A percentile compares a stretch with the other conserved stretches of the same genome.
Conservation (phyloP, 2,329 filamentous ascomycete genomes). For the Fonsecaea monophora region DNA sequence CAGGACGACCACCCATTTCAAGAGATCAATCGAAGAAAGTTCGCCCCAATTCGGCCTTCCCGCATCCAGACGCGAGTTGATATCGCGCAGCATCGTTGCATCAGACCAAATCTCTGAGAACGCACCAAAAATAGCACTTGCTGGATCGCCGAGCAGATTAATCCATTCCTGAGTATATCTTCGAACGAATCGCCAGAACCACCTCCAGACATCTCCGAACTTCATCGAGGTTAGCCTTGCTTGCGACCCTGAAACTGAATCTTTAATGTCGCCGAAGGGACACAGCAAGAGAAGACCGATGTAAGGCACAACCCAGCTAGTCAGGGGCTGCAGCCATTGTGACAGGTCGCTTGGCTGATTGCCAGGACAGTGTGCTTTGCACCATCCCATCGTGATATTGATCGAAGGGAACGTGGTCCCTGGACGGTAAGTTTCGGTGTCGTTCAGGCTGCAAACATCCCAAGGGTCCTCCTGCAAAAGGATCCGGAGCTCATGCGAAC, state of each 20-base stretch:
- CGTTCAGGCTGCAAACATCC: background rate
- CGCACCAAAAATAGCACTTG: conserved; percentile 10
- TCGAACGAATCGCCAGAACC: background rate
- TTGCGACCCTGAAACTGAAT: background rate
- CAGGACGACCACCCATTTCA: conserved; percentile 1
- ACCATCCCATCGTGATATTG: conserved; percentile 2
- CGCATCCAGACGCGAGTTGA: background rate
- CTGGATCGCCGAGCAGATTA: conserved; percentile 10
- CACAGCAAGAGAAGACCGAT: conserved; percentile 14
- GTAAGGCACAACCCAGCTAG: conserved; percentile 10
- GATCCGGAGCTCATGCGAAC: background rate
- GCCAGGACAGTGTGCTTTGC: background rate
- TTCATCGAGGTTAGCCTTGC: background rate
- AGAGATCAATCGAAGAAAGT: background rate
- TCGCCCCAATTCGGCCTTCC: background rate
- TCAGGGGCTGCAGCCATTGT: conserved; percentile 15
- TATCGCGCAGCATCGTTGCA: background rate
- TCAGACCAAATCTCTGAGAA: conserved; percentile 13
- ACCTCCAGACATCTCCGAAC: background rate
- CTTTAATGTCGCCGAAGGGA: background rate
- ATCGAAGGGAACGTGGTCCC: conserved; percentile 1
- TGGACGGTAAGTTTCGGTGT: background rate
- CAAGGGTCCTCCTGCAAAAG: background rate
- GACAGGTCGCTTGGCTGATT: conserved; percentile 6
- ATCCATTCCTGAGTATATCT: conserved; percentile 5